Base-by-base conservation (phyloP, 176 grass and related monocot species). In the Guadua angustifolia region DNA sequence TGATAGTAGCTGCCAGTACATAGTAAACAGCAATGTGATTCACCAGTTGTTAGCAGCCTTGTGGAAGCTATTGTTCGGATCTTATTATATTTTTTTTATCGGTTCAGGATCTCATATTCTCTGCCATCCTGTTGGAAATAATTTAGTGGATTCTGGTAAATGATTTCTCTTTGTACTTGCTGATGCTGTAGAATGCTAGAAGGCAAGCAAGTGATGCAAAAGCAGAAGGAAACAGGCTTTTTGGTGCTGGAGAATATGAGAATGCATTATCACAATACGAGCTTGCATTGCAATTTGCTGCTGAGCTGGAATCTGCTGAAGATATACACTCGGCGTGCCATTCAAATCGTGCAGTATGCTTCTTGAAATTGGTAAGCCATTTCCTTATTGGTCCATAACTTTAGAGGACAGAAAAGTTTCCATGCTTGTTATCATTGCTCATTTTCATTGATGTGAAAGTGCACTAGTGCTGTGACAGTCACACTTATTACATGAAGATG, bases 161-260 rank as follows among this genome's bases (percentile, higher is more conserved):
- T 86, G 9, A 80, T 43, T 75, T 47, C 38, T 15, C 25, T 77
- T 45, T 35, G 6, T 35, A 66, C n/a, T 83, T 86, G 40, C 40
- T 43, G 40, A 43, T 43, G 1, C 8, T 66, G 42, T 79, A 99
- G 97, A 99, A 87, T 89, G 66, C 83, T 85, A 77, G 73, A 86
- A 85, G 65, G 60, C 93, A 99, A 89, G 93, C 97, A 70, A 92
- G 94, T 88, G 91, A 92, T 75, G 91, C 93, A 69, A 96, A 99
- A 74, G 86, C 88, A 78, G 89, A 99, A 92, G 93, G 93, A 32
- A 99, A 99, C 75, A 91, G 84, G 36, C 71, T 88, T 67, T 99
- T 99, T 68, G 68, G 61, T 85, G 85, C 85, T 58, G 96, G 88
- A 47, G 22, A 89, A 74, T 95, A 90, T 19, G 89, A 94, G 18